Evolutionary conservation across 768 basidiomycete genomes (phyloP), one percentile per base, ranked within the genome.

Genomic region (Phylloporus sp.): DNA sequence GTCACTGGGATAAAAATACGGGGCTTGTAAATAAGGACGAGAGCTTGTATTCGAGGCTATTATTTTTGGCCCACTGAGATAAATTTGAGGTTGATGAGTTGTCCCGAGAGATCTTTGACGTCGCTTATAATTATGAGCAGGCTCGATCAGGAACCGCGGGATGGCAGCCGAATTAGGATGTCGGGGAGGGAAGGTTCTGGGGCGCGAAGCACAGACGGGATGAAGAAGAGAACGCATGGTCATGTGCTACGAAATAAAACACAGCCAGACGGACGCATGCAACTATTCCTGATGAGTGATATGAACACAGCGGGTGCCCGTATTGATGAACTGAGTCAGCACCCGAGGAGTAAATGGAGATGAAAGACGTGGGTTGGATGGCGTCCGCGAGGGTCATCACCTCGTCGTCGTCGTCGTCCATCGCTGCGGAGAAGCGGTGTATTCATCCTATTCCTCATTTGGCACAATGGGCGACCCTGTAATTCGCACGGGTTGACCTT

Each of bases 61-160:
- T 64, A 64, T 64, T 67, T 67, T 64, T 63, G 63, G 63, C 31
- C 41, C 44, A 50, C 15, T 50, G 38, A 42, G 53, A 59, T 66
- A 63, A 56, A 45, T 44, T 49, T 54, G 61, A 53, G 52, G 48
- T 56, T 45, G 38, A 46, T 56, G 23, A 32, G 15, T 34, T 40
- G 45, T 36, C 42, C 26, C 10, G 37, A 53, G 44, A 38, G 46
- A 58, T 59, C 42, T 47, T 54, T 50, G 62, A 54, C 59, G 46
- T 66, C 56, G 62, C 57, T 56, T 65, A 52, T 9, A 42, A 29
- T 23, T 22, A 38, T 42, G 43, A 42, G 35, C 31, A 15, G 46
- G 42, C 42, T 50, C 53, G 62, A 64, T 66, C 65, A 66, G 63
- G 63, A 44, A 63, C 62, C 2, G 32, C 14, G 13, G 11, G 20